Evolutionary conservation across 257 asterid genomes (phyloP), one percentile per base, ranked within the genome.

Genomic region (Petunia axillaris): DNA sequence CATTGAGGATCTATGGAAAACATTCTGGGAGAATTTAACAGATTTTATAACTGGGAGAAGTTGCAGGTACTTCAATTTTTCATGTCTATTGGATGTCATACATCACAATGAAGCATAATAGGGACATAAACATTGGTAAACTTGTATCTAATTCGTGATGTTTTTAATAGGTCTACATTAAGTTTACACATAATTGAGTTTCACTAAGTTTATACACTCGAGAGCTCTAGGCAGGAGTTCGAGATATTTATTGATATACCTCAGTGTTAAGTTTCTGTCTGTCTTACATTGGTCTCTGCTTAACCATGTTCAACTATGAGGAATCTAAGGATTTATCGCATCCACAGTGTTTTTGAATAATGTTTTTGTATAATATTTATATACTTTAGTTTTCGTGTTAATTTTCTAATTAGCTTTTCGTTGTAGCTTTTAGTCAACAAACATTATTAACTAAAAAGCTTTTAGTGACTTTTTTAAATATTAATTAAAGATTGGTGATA

Each of bases 1-100:
- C 41, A 89, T 96, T 37, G 90, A 90, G 91, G 92, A 88, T 77
- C 50, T 90, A 58, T 95, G 97, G 98, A 85, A 88, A 79, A 88
- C 63, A 57, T 68, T 92, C 38, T 90, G 95, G 98, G 81, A 63
- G 67, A 84, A 82, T 86, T 73, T 91, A 63, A 79, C 84, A 70
- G 93, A 89, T 83, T 89, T 96, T 82, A 13, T 91, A 77, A 90
- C 97, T 41, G 99, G 99, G 79, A 90, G 82, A 86, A 93, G 84
- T 71, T 96, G 99, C 97, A 94, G 97, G 99, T 93, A 89, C 75
- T 48, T 41, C 43, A 3, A 63, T 62, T 6, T 14, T 39, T 39
- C 5, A 36, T 64, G 71, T 38, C 9, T 38, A 52, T 52, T 64
- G 38, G 46, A 6, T 65, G 48, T 14, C 35, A 73, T 35, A 36